Evolutionary conservation across 257 asterid species (phyloP).

Genomic region (Solanum chmielewskii): DNA sequence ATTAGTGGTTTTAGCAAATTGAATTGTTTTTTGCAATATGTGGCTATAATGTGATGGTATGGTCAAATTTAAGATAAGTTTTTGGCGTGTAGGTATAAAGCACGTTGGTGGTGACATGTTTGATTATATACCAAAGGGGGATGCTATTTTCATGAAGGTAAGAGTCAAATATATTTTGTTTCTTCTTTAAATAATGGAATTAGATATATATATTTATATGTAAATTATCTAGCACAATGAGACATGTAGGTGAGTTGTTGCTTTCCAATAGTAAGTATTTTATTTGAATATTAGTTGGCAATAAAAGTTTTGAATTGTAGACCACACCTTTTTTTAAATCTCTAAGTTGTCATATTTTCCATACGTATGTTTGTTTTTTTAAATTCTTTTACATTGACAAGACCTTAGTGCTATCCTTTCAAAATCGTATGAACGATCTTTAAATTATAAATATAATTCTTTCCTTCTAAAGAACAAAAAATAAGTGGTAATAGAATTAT

Average conservation of each 20-base stretch:
- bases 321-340: not conserved
- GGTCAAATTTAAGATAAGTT: not conserved
- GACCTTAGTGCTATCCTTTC: not conserved
- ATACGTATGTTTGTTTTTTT: not conserved
- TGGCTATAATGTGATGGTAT: not conserved
- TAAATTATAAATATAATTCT: too few relatives aligned
- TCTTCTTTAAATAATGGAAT: not conserved
- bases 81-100: slow-evolving; percentile 3
- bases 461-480: too few relatives aligned
- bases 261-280: not conserved
- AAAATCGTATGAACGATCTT: too few relatives aligned
- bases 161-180: not conserved
- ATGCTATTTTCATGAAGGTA: slow-evolving; percentile 17
- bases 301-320: not conserved
- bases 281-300: not conserved
- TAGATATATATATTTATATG: too few relatives aligned
- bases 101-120: slow-evolving; percentile 22
- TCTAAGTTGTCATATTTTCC: not conserved
- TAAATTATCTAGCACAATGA: too few relatives aligned
- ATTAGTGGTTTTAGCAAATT: too few relatives aligned
- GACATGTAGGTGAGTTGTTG: not conserved
- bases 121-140: slow-evolving; percentile 12
- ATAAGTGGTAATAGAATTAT: too few relatives aligned
- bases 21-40: not conserved
- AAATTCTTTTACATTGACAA: not conserved